Percentiles rank a stretch among this genome's conserved stretches.
Conservation (phyloP, 1,284 basidiomycete species). For the Sanghuangporus sanghuang region DNA sequence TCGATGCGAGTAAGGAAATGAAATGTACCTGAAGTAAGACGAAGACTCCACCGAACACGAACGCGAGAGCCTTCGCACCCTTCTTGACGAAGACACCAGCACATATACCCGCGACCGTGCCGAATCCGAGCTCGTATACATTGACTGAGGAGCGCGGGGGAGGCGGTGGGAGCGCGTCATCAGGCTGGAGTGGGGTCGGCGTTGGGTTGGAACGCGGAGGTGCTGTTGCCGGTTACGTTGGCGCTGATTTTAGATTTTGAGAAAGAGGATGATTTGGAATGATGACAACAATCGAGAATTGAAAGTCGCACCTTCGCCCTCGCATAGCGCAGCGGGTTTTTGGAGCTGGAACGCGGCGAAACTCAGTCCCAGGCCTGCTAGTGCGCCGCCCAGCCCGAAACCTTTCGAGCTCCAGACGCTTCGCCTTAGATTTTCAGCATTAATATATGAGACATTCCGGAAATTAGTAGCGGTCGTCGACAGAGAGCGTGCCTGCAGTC, state of each 20-base stretch:
- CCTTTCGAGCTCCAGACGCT: background rate
- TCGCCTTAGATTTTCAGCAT: background rate
- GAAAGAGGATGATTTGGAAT: background rate
- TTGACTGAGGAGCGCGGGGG: slow-evolving; percentile 69
- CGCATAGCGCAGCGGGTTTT: background rate
- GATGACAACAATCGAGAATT: background rate
- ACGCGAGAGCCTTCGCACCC: slow-evolving; percentile 80
- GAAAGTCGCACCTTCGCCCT: background rate
- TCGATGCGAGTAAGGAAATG: background rate
- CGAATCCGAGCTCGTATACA: slow-evolving; percentile 82
- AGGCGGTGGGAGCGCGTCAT: slow-evolving; percentile 38
- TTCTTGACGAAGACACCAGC: slow-evolving; percentile 94
- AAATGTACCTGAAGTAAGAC: slow-evolving; percentile 76
- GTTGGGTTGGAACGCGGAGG: background rate
- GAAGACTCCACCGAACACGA: slow-evolving; percentile 81
- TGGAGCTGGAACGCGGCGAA: background rate
- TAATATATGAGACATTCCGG: background rate
- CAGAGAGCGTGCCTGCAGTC: background rate
- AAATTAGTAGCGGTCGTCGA: background rate
- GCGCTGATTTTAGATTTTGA: background rate
- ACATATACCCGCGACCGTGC: slow-evolving; percentile 83
- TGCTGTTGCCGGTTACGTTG: background rate
- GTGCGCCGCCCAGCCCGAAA: background rate
- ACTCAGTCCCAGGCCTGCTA: background rate
- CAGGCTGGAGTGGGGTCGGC: background rate